Evolutionary conservation across 768 basidiomycete species (phyloP).

Genomic region (Xerocomellus dryophilus): DNA sequence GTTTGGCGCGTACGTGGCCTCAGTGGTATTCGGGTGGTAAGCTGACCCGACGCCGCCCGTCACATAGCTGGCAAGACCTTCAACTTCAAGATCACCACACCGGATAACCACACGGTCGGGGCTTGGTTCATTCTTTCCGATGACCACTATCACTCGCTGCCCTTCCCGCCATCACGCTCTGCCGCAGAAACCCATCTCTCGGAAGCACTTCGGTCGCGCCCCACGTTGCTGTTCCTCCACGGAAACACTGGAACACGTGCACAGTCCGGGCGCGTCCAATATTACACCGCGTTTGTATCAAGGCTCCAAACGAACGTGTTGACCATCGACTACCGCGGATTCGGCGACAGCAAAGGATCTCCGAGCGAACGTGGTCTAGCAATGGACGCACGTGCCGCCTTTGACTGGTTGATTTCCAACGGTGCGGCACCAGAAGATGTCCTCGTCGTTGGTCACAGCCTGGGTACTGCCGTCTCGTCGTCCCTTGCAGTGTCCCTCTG

Average conservation of each 20-base stretch:
- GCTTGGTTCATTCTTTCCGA: constrained; percentile 84
- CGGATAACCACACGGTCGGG: constrained; percentile 78
- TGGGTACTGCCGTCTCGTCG: constrained; percentile 79
- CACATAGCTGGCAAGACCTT: constrained; percentile 68
- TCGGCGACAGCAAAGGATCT: constrained; percentile 76
- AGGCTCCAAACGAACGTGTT: constrained; percentile 73
- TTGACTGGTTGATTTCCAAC: constrained; percentile 66
- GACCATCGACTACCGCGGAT: constrained; percentile 89
- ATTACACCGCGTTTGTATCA: constrained; percentile 64
- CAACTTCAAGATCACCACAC: constrained; percentile 66
- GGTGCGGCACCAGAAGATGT: constrained; percentile 60
- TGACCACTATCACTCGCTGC: constrained; percentile 51
- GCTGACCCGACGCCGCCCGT: not conserved
- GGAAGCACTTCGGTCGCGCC: constrained; percentile 52
- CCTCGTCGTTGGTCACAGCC: constrained; percentile 79
- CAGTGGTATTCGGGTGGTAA: not conserved
- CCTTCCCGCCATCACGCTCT: constrained; percentile 36
- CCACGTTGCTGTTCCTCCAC: constrained; percentile 89
- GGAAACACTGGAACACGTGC: constrained; percentile 87
- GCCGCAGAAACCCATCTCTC: constrained; percentile 44
- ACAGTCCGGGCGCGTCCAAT: constrained; percentile 57
- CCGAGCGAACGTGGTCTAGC: constrained; percentile 76
- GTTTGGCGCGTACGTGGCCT: constrained; percentile 65
- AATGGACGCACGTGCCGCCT: constrained; percentile 72
- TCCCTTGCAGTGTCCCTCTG: constrained; percentile 48